A percentile compares a stretch with the other conserved stretches of the same genome.
Evolutionary conservation across 1,139 yeast genomes (phyloP).

Genomic region (Yamadazyma blattariae): DNA sequence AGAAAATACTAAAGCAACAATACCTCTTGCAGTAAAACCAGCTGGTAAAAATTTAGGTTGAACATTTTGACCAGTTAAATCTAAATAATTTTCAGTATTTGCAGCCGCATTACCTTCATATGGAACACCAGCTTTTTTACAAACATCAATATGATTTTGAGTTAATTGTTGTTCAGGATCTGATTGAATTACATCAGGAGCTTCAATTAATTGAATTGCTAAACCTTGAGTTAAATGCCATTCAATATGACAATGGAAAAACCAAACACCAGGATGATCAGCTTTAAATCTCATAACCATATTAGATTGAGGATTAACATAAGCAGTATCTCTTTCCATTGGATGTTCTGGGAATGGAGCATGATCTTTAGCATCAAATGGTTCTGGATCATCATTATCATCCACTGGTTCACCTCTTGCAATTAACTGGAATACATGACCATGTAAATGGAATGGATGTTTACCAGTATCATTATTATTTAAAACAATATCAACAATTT

Average conservation of each 20-base stretch:
- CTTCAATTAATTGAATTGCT: constrained; percentile 70
- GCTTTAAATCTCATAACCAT: constrained; percentile 68
- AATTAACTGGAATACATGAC: constrained; percentile 76
- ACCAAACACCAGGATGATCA: constrained; percentile 88
- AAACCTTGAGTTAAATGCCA: constrained; percentile 93
- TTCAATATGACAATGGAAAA: constrained; percentile 92
- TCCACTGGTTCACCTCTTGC: constrained; percentile 53
- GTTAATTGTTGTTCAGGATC: constrained; percentile 35
- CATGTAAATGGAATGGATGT: constrained; percentile 94
- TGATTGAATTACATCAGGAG: constrained; percentile 55
- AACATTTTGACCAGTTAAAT: constrained; percentile 53
- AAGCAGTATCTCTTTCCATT: constrained; percentile 61
- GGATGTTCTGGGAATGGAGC: constrained; percentile 60
- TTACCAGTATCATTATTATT: constrained; percentile 79
- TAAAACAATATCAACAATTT: constrained; percentile 66
- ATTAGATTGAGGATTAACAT: constrained; percentile 63
- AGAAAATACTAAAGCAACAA: constrained; percentile 58
- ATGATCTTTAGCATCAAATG: constrained; percentile 47
- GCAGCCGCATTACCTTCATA: constrained; percentile 73
- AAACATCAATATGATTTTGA: constrained; percentile 45
- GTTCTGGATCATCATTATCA: constrained; percentile 52
- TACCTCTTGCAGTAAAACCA: constrained; percentile 70
- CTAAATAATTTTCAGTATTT: constrained; percentile 46
- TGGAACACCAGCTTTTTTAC: constrained; percentile 44
- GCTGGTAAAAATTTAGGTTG: constrained; percentile 59